Base-by-base conservation (phyloP, 2,329 filamentous ascomycete genomes). In the Daldinia sp. region DNA sequence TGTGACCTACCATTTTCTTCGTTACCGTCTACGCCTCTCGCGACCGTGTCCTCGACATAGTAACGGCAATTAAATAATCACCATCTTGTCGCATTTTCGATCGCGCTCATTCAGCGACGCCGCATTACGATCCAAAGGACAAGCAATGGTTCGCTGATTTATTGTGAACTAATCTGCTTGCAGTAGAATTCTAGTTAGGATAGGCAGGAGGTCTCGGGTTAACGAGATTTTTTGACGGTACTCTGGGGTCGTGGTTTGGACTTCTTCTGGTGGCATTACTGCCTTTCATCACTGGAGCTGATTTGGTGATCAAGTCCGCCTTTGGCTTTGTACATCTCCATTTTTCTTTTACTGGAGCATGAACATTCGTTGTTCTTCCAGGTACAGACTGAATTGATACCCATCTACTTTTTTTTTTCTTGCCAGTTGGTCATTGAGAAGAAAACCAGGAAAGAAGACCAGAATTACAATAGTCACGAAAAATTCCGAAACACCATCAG, bases 311-410 rank as follows among this genome's bases (percentile, higher is more conserved):
- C 63, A 67, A 70, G 59, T 66, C 71, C 68, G 61, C 68, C 68
- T 59, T 65, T 71, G 71, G 71, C 73, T 75, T 75, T 76, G 74
- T 76, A 76, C 74, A 74, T 76, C 60, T 70, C 70, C 59, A 67
- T 70, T 70, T 69, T 70, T 67, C 66, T 35, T 70, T 63, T 71
- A 63, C 66, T 66, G 71, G 65, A 68, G 66, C 43, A 47, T 68
- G 67, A 68, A 67, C 66, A 70, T 64, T 67, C 66, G 69, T 72
- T 73, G 72, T 73, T 73, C 69, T 70, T 70, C 58, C 70, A 73
- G 70, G 70, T 76, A 75, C 74, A 76, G 71, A 74, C 73, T 73
- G 69, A 74, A 75, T 76, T 75, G 73, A 75, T 73, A 74, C 71
- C 69, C 70, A 45, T 76, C 71, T 71, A 71, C 39, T 27, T 70